Base-by-base conservation (phyloP, 371 early-diverging fungal species). In the Haplosporangium sp. region DNA sequence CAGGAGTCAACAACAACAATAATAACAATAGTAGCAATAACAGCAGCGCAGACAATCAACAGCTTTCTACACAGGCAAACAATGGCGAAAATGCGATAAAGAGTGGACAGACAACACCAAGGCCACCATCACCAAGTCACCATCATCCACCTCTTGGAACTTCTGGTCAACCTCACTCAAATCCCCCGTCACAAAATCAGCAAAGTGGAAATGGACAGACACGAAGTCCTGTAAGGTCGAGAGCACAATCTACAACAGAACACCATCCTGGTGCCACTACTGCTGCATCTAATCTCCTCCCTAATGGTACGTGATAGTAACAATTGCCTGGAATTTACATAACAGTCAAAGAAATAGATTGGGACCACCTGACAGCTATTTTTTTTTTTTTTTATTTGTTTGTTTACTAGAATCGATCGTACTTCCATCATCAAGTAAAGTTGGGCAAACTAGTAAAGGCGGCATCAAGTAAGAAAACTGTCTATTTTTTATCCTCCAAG, bases 361-460 rank as follows among this genome's bases (percentile, higher is more conserved):
- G 3, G 40, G 39, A 39, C 27, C 5, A 44, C 34, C 42, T 63
- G 37, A 35, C 15, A 27, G 8, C 5, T 1, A 1, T n/a, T 15
- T 56, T 40, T 47, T 53, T 3, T 35, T 55, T 44, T 10, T 34
- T 4, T 27, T n/a, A n/a, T n/a, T n/a, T n/a, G n/a, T n/a, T n/a
- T n/a, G n/a, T n/a, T 55, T 10, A 19, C 19, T 62, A 78, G 79
- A 73, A 35, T 34, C 79, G 4, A 67, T 78, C 1, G 70, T 70
- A 8, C 58, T 78, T 11, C 74, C 74, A 9, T 34, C 71, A 3
- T 78, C 79, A 8, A 67, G 44, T 52, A 81, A 71, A 57, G 59
- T 81, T 62, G 82, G 82, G 0, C 82, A 71, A 13, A 81, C 82
- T 4, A 69, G 55, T 48, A 81, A 81, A 56, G 82, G 82, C 17